Evolutionary conservation across 345 rosid genomes (phyloP).

Genomic region (Gossypium stocksii): DNA sequence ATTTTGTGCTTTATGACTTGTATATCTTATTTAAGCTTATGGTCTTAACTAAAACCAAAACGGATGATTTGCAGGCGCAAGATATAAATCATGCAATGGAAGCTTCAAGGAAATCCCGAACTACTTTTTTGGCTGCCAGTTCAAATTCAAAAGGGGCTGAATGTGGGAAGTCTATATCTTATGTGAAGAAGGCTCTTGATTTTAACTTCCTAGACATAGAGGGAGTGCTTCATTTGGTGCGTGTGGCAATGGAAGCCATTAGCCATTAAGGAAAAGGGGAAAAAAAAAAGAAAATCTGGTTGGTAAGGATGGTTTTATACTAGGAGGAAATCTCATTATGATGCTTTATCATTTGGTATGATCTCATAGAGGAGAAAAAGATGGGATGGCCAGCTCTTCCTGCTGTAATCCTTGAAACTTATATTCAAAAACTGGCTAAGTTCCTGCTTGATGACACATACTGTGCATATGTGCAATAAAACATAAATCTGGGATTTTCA

Average conservation of each 20-base stretch:
- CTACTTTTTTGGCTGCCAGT: slow-evolving; percentile 59
- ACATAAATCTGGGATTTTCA: slow-evolving; percentile 18
- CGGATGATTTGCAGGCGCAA: slow-evolving; percentile 53
- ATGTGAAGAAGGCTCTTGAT: slow-evolving; percentile 84
- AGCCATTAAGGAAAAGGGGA: slow-evolving; percentile 36
- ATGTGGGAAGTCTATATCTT: slow-evolving; percentile 49
- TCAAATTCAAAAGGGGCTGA: slow-evolving; percentile 45
- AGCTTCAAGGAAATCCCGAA: slow-evolving; percentile 79
- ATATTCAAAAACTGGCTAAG: slow-evolving; percentile 10
- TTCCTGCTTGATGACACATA: slow-evolving; percentile 7
- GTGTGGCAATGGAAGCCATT: slow-evolving; percentile 77
- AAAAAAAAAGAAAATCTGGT: background rate
- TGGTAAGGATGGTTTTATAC: slow-evolving; percentile 16
- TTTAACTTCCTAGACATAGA: slow-evolving; percentile 88
- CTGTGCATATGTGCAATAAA: slow-evolving; percentile 29
- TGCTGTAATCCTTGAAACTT: background rate
- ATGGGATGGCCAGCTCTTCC: slow-evolving; percentile 11
- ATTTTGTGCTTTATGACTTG: background rate
- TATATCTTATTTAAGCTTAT: background rate
- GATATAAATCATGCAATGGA: slow-evolving; percentile 84
- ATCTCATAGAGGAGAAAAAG: slow-evolving; percentile 11
- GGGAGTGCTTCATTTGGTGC: slow-evolving; percentile 67
- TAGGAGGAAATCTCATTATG: slow-evolving; percentile 11
- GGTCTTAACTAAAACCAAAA: slow-evolving; percentile 4
- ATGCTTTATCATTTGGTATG: slow-evolving; percentile 18